Evolutionary conservation across 768 basidiomycete species (phyloP).

Genomic region (Dentipellis fragilis): DNA sequence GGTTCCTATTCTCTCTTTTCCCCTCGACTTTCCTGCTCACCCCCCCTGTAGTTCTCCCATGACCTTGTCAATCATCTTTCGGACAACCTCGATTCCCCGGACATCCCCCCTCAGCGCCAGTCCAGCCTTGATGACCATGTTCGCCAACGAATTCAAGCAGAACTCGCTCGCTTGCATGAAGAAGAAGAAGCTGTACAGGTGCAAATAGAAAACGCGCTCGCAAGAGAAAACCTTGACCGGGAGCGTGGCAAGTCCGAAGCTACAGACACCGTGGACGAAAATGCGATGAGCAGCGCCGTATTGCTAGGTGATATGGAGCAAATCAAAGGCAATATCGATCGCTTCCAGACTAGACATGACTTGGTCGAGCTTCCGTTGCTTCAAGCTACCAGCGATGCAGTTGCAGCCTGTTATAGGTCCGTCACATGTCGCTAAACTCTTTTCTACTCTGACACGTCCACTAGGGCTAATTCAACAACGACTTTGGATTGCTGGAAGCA

Average conservation of each 20-base stretch:
- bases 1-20: constrained; percentile 14
- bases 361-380: constrained; percentile 47
- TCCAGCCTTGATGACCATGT: constrained; percentile 65
- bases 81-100: constrained; percentile 48
- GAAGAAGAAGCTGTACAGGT: constrained; percentile 62
- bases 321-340: constrained; percentile 61
- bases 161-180: constrained; percentile 51
- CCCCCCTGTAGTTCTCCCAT: constrained; percentile 56
- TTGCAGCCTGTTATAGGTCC: constrained; percentile 71
- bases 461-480: constrained; percentile 32
- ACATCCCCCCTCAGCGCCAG: constrained; percentile 60
- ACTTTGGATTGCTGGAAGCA: constrained; percentile 70
- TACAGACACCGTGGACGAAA: constrained; percentile 33
- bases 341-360: constrained; percentile 48
- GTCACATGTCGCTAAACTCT: constrained; percentile 14
- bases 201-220: constrained; percentile 70
- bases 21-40: constrained; percentile 1
- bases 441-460: neutral
- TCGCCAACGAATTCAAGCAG: constrained; percentile 58
- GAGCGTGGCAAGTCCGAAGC: constrained; percentile 37
- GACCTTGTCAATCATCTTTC: constrained; percentile 74
- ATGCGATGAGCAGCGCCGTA: constrained; percentile 47
- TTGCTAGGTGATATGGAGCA: constrained; percentile 71
- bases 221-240: constrained; percentile 81
- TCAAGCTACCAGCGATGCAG: constrained; percentile 44